These are phyloP conservation scores for Lichina pygmaea DNA, from an alignment of 495 filamentous ascomycete species.

Conservation along the genomic window DNA sequence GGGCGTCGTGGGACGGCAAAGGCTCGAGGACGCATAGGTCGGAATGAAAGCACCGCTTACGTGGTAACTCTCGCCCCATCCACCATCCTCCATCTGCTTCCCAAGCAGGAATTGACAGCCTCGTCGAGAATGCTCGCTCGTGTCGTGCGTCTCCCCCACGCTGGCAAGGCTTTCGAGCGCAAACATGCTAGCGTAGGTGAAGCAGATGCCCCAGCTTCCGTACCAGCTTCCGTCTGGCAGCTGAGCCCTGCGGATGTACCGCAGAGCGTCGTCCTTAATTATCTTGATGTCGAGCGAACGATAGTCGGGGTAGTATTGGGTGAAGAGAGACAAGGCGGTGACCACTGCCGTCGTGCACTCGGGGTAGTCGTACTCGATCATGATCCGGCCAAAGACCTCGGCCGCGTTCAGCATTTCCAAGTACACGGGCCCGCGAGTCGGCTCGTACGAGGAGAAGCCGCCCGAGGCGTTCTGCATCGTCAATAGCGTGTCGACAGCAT, in stretches of 20 bases:
- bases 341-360: slow-evolving; percentile 93
- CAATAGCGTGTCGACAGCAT: slow-evolving; percentile 71
- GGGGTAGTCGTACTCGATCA: slow-evolving; percentile 94
- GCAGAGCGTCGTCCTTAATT: slow-evolving; percentile 42
- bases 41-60: slow-evolving; percentile 15
- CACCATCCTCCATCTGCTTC: slow-evolving; percentile 66
- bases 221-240: slow-evolving; percentile 79
- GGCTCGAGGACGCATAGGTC: neutral
- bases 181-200: slow-evolving; percentile 91
- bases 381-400: slow-evolving; percentile 89
- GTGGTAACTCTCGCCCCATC: slow-evolving; percentile 89
- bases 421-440: slow-evolving; percentile 43
- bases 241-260: slow-evolving; percentile 60
- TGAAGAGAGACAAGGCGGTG: slow-evolving; percentile 66
- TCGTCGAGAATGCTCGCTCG: slow-evolving; percentile 35
- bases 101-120: slow-evolving; percentile 69
- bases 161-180: slow-evolving; percentile 64
- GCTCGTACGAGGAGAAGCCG: slow-evolving; percentile 78
- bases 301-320: slow-evolving; percentile 56
- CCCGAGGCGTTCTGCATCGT: slow-evolving; percentile 80
- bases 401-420: slow-evolving; percentile 79
- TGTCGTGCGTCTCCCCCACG: slow-evolving; percentile 56
- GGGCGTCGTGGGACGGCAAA: neutral
- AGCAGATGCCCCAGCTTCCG: slow-evolving; percentile 92
- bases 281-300: slow-evolving; percentile 42